Base-by-base conservation (phyloP, 176 grass and related monocot species). In the Bolboschoenus planiculmis region DNA sequence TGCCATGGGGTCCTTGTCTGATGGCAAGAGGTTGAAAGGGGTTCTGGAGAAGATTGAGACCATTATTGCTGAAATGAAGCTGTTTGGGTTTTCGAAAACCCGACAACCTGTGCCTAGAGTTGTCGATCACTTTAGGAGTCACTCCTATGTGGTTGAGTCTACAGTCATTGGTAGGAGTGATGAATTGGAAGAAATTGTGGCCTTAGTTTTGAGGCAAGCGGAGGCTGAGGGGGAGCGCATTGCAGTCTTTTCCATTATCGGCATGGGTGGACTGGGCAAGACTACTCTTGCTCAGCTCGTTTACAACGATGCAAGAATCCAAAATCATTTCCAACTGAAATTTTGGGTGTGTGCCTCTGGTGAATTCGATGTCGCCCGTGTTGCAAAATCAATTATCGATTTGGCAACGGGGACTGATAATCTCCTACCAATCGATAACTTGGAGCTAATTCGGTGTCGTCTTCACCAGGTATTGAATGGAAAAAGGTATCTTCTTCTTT, bases 401-500 rank as follows among this genome's bases (percentile, higher is more conserved):
- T 40, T 70, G 10, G 2, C 36, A 70, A 42, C 21, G 21, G 1
- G 7, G 35, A 21, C 7, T 0, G 35, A 23, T 6, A 0, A 7
- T 36, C 16, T 4, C 7, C 10, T 16, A 0, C 60, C 60, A 14
- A 3, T 64, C 4, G 60, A 34, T 31, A 11, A 21, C 10, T 10
- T 4, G 1, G 65, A 70, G 8, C 20, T 42, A 18, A 42, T 42
- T 23, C 26, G 0, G 2, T 34, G 9, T 9, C 0, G 2, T 20
- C 16, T 42, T 0, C 65, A 7, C 21, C 6, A 0, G 18, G 24
- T n/a, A 34, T 35, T 80, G 56, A n/a, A 20, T 48, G 60, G 62
- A 33, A 72, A 86, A 55, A 58, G 31, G n/a, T 43, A 26, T 18
- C 56, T 81, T 20, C 74, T 86, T 86, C 61, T 86, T 16, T 48